Base-by-base conservation (phyloP, 176 grass and related monocot genomes). In the Oryza meridionalis region DNA sequence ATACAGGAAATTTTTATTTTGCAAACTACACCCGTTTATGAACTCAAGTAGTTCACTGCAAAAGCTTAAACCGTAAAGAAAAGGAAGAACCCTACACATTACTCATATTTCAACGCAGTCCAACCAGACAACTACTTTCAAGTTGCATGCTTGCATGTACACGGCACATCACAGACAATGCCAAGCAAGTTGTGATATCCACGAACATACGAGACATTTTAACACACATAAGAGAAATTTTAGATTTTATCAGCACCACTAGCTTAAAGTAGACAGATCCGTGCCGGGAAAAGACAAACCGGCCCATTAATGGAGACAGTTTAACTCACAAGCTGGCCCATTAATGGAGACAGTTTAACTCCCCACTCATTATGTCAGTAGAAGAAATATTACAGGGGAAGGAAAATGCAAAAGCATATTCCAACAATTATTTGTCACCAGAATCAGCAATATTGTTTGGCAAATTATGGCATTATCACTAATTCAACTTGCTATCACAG, bases 351-450 rank as follows among this genome's bases (percentile, higher is more conserved):
- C 33, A 35, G 4, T 35, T 35, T 35, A 35, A 35, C 33, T 35
- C 33, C 33, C 33, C 4, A 35, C 33, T 35, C 33, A 21, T 45
- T n/a, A 43, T 43, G 32, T 63, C 33, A 81, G 33, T 75, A 32
- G 79, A 69, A 75, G 62, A 35, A 81, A 25, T 24, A 43, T 13
- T 42, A 29, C 32, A 9, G 2, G 32, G n/a, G 42, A 73, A 66
- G 55, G 37, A 86, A 76, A 51, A 80, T 33, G 46, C 16, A 8
- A 69, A 76, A 58, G 46, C 46, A 86, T 75, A 69, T 75, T 75
- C 77, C 11, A 1, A 24, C 25, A 69, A 67, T 67, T 81, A 74
- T 86, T 42, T 81, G 2, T 44, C 67, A 72, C 75, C 65, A 69
- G 35, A 65, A 63, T 22, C 22, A 31, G 10, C 43, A 61, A 4